These are phyloP conservation scores for Pugionium cornutum DNA, from an alignment of 345 rosid species.

Conservation along the genomic window DNA sequence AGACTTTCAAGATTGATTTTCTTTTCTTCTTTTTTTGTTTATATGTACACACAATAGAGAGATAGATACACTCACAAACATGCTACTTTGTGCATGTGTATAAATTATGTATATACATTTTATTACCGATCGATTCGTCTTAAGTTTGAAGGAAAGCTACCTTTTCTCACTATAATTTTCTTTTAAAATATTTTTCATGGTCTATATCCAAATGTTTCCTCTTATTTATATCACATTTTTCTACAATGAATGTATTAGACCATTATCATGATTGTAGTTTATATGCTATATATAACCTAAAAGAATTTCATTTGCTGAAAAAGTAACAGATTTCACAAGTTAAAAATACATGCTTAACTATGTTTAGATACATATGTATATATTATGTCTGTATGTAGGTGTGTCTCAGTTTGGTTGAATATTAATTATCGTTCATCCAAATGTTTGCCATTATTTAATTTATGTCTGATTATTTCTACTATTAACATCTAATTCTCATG, in stretches of 20 bases:
- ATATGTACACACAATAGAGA: conserved; percentile 1
- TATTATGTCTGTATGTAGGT: not conserved
- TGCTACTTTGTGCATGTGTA: conserved; percentile 6
- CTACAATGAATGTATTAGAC: not conserved
- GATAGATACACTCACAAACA: not conserved
- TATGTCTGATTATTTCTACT: not conserved
- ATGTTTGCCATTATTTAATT: too few species aligned
- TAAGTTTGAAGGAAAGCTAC: not conserved
- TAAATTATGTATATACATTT: not conserved
- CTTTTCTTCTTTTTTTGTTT: not conserved
- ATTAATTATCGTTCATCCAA: not conserved
- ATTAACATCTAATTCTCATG: not conserved
- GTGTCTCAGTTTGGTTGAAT: conserved; percentile 2
- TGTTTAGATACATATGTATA: not conserved
- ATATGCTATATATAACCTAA: too few species aligned
- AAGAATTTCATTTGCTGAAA: not conserved
- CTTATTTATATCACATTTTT: conserved; percentile 12
- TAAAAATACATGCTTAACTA: not conserved
- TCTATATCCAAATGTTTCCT: conserved; percentile 1
- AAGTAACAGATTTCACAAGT: not conserved
- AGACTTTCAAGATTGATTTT: conserved; percentile 9
- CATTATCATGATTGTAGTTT: not conserved
- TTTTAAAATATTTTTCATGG: not conserved
- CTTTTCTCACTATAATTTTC: not conserved
- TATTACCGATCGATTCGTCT: not conserved